Evolutionary conservation across 2,329 filamentous ascomycete species (phyloP), one percentile per base, ranked within the genome.

Genomic region (Epichloe baconii): DNA sequence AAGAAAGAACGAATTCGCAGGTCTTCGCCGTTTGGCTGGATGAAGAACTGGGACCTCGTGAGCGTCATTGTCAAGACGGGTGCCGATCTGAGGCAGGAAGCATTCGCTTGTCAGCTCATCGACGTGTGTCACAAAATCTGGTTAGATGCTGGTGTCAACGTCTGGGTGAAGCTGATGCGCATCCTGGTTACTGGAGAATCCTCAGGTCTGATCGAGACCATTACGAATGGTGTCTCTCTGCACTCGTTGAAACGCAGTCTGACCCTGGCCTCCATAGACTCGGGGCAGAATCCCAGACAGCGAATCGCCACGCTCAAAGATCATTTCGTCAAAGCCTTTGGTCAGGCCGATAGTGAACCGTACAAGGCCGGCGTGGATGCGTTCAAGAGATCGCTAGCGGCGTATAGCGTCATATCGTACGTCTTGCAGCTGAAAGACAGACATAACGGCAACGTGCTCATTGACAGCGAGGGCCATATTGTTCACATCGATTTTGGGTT

Each of bases 401-500:
- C 86, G 6, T 93, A 93, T 67, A 90, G 86, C 68, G 82, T 91
- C 57, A 88, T 93, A 54, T 87, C 82, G 52, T 93, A 93, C 62
- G 73, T 93, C 47, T 72, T 93, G 50, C 87, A 93, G 66, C 78
- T 93, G 53, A 93, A 93, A 64, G 87, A 93, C 62, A 77, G 87
- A 12, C 87, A 93, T 65, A 93, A 93, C 62, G 87, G 87, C 50
- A 93, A 93, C 61, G 85, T 93, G 14, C 76, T 93, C 53, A 85
- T 93, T 60, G 87, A 91, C 66, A 88, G 86, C 60, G 83, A 88
- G 64, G 87, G 87, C 10, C 87, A 93, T 63, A 89, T 91, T 52
- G 82, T 93, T 54, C 87, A 93, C 63, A 93, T 93, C 54, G 87
- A 93, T 66, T 93, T 93, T 66, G 87, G 87, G 51, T 93, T 93